These are phyloP conservation scores for Ilyonectria sp. DNA, from an alignment of 2,329 filamentous ascomycete genomes.

Conservation along the genomic window DNA sequence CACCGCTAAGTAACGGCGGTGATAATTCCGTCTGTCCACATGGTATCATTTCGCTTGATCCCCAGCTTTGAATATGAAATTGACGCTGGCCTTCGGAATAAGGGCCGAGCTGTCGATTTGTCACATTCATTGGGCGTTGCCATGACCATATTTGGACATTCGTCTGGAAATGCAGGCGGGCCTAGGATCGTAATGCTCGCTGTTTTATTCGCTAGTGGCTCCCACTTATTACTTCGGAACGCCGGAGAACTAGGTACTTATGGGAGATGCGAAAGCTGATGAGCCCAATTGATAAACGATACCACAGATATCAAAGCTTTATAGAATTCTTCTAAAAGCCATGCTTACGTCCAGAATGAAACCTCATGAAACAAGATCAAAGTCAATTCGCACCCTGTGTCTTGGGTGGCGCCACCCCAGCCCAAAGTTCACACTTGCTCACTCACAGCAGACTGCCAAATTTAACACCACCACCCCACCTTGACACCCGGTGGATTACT, in stretches of 20 bases:
- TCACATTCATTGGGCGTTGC: slow-evolving; percentile 6
- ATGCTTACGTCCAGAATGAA: neutral
- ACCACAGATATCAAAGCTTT: neutral
- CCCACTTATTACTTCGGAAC: neutral
- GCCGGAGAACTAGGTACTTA: neutral
- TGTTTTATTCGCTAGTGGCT: slow-evolving; percentile 30
- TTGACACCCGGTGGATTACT: slow-evolving; percentile 42
- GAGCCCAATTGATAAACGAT: neutral
- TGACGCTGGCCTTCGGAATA: neutral
- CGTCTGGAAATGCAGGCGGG: slow-evolving; percentile 1
- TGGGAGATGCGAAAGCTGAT: neutral
- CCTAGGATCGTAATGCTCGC: slow-evolving; percentile 25
- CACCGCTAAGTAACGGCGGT: neutral
- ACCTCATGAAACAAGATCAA: neutral
- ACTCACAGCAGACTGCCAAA: neutral
- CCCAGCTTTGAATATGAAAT: neutral
- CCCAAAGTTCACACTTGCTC: slow-evolving; percentile 14
- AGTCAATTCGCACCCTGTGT: neutral
- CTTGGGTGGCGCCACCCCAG: neutral
- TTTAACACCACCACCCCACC: slow-evolving; percentile 49
- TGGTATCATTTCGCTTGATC: neutral
- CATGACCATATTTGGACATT: neutral
- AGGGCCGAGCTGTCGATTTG: neutral
- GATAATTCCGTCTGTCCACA: neutral
- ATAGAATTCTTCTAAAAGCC: neutral